Evolutionary conservation across 148 eudicot genomes (phyloP).

Genomic region (Amaranthus palmeri): DNA sequence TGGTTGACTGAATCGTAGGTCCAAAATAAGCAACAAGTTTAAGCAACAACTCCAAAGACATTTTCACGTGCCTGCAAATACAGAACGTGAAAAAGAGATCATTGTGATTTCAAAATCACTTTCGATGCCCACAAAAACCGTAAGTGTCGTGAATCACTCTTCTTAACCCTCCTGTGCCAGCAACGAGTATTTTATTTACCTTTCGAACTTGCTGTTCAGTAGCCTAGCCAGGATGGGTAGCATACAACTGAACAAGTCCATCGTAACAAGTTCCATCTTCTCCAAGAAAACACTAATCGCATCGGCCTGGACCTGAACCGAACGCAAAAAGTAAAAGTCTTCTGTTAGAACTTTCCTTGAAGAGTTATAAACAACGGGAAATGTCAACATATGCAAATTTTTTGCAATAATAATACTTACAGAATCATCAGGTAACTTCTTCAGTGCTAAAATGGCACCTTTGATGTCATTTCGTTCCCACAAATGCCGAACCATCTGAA

Average conservation of each 20-base stretch:
- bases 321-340: neutral
- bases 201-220: conserved; percentile 77
- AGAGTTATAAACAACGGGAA: conserved; percentile 10
- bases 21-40: conserved; percentile 91
- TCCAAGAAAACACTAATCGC: conserved; percentile 63
- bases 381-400: conserved; percentile 6
- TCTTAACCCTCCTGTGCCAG: neutral
- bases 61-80: conserved; percentile 61
- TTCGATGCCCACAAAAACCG: no score
- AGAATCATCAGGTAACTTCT: conserved; percentile 77
- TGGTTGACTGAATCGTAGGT: conserved; percentile 54
- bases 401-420: conserved; percentile 34
- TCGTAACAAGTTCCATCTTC: conserved; percentile 61
- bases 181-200: conserved; percentile 35
- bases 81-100: neutral
- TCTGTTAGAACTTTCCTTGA: neutral
- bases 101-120: no score
- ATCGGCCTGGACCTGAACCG: conserved; percentile 88
- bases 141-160: neutral
- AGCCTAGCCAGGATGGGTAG: conserved; percentile 74
- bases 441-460: conserved; percentile 68
- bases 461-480: conserved; percentile 79
- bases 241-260: conserved; percentile 77
- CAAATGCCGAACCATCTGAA: conserved; percentile 76
- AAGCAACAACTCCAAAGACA: conserved; percentile 81